These are phyloP conservation scores for Glycine tomentella DNA, from an alignment of 306 rosid genomes.

Conservation along the genomic window DNA sequence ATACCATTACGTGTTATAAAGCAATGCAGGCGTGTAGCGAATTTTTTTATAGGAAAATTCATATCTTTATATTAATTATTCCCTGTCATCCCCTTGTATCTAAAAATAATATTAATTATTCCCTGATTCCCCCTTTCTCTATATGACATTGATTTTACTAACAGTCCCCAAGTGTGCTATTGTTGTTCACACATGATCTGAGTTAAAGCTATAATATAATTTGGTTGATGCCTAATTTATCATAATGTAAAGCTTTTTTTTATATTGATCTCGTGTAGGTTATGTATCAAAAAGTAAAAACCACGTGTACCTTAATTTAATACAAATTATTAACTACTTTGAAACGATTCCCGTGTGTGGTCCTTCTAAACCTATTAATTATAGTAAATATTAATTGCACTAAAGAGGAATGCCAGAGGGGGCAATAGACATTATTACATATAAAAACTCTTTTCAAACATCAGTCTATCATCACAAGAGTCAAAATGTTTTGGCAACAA, in stretches of 20 bases:
- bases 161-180: neutral
- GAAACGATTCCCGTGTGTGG: neutral
- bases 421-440: neutral
- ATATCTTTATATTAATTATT: neutral
- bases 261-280: neutral
- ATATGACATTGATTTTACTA: neutral
- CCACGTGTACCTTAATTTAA: slow-evolving; percentile 18
- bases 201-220: slow-evolving; percentile 15
- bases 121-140: neutral
- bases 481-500: neutral
- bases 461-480: neutral
- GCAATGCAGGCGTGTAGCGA: neutral
- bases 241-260: neutral
- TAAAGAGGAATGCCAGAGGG: neutral
- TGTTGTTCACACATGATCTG: slow-evolving; percentile 43
- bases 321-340: neutral
- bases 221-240: neutral
- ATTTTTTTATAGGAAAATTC: neutral
- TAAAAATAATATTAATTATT: neutral
- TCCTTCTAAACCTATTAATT: neutral
- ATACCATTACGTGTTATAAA: neutral
- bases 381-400: neutral
- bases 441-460: slow-evolving; percentile 20
- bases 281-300: neutral
- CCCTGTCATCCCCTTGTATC: neutral